Conservation (phyloP, 148 eudicot species). For the Nyssa sinensis region DNA sequence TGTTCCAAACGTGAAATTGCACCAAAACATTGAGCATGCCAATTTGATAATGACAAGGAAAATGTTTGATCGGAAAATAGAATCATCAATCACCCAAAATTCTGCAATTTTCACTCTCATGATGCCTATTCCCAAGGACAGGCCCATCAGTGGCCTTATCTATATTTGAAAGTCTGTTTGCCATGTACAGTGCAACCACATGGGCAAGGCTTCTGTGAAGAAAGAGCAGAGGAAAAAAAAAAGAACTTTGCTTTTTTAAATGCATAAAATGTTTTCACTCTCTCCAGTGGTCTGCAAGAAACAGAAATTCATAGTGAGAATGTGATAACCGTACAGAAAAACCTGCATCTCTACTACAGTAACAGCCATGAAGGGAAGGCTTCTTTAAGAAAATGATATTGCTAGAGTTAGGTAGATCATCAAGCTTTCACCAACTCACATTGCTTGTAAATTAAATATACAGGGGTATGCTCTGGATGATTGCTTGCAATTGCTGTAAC, state of each 20-base stretch:
- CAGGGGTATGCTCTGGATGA: background rate
- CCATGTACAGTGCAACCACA: too few relatives aligned
- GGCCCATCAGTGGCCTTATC: background rate
- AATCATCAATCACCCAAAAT: too few relatives aligned
- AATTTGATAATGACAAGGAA: background rate
- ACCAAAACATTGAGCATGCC: too few relatives aligned
- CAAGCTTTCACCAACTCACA: background rate
- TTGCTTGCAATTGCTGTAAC: background rate
- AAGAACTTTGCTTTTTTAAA: background rate
- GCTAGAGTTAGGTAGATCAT: background rate
- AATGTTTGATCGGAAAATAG: background rate
- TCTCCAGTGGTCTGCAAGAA: background rate
- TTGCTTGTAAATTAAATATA: background rate
- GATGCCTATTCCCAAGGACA: background rate
- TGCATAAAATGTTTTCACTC: background rate
- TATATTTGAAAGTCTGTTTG: background rate
- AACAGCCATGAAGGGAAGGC: background rate
- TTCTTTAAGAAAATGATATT: conserved; percentile 7
- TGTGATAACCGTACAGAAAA: background rate
- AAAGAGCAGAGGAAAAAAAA: too few relatives aligned
- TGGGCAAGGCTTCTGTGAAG: too few relatives aligned
- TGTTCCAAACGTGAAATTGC: too few relatives aligned
- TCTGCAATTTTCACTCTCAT: background rate
- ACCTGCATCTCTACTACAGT: background rate
- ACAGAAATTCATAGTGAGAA: background rate